Evolutionary conservation across 495 filamentous ascomycete genomes (phyloP), one percentile per base, ranked within the genome.

Genomic region (Corynascus novoguineensis): DNA sequence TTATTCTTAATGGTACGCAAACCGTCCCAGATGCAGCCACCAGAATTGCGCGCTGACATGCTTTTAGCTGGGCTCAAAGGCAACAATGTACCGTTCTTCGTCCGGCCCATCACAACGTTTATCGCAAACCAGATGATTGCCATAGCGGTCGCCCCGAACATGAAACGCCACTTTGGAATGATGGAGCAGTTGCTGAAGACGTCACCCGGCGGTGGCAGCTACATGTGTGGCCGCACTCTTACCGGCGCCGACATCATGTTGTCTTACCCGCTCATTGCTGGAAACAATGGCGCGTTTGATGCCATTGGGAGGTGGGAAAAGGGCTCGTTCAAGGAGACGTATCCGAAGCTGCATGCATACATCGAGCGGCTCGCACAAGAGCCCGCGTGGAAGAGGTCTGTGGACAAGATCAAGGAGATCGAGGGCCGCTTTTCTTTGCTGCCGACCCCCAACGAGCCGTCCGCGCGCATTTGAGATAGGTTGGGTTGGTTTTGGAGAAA

Each of bases 211-310:
- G 76, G 77, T 12, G 88, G 88, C 5, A 71, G 77, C 4, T 93
- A 80, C 63, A 71, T 95, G 15, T 90, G 85, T 60, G 89, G 90
- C 9, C 71, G 75, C 25, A 71, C 82, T 35, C 71, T 95, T 29
- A 88, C 87, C 0, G 85, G 81, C 0, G 90, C 87, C 1, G 90
- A 96, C 67, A 86, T 96, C 48, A 66, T 91, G 66, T 74, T 93
- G 73, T 82, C 80, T 57, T 95, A 88, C 68, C 85, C 84, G 0
- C 67, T 93, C 6, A 78, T 85, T 15, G 82, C 81, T 3, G 81
- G 77, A 12, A 76, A 83, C 41, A 45, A 34, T 8, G 48, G 38
- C 21, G 75, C 73, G 49, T 89, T 87, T 62, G 86, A 90, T 54
- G 64, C 61, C 3, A 64, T 68, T 53, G 66, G 69, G 11, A 52